These are phyloP conservation scores for Plasmodium falciparum DNA, from an alignment of 169 alveolate species.

Conservation along the genomic window DNA sequence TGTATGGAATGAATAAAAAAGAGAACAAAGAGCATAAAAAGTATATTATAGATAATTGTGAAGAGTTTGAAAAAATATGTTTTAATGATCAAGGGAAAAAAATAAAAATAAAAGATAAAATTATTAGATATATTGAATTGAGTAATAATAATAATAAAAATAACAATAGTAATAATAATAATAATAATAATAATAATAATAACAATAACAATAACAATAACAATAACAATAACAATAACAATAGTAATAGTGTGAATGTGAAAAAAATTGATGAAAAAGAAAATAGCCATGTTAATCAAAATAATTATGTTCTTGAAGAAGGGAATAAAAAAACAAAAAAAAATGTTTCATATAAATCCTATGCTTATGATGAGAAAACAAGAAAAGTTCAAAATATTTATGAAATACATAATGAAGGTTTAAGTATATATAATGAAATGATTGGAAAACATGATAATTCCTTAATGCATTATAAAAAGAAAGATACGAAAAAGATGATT, in stretches of 20 bases:
- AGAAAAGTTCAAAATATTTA: too few species aligned
- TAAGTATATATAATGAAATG: too few species aligned
- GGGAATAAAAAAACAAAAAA: too few species aligned
- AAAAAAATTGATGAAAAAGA: not conserved
- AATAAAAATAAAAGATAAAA: constrained; percentile 38
- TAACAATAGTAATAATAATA: not conserved
- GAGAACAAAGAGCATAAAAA: constrained; percentile 12
- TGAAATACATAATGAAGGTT: too few species aligned
- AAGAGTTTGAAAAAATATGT: constrained; percentile 37
- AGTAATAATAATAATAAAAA: not conserved
- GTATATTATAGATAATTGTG: constrained; percentile 50
- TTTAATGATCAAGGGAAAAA: constrained; percentile 19
- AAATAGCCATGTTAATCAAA: not conserved
- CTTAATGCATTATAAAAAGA: not conserved
- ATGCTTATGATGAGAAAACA: too few species aligned
- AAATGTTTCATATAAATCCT: too few species aligned
- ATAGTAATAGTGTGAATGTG: not conserved
- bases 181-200: not conserved
- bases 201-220: not conserved
- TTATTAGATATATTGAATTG: constrained; percentile 56
- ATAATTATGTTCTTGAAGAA: too few species aligned
- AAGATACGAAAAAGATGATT: not conserved
- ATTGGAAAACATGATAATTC: too few species aligned
- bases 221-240: not conserved
- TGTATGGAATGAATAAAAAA: constrained; percentile 14